Percentiles rank a stretch among this genome's conserved stretches.
Conservation (phyloP, 108 stramenopile species). For the Parmales sp. region DNA sequence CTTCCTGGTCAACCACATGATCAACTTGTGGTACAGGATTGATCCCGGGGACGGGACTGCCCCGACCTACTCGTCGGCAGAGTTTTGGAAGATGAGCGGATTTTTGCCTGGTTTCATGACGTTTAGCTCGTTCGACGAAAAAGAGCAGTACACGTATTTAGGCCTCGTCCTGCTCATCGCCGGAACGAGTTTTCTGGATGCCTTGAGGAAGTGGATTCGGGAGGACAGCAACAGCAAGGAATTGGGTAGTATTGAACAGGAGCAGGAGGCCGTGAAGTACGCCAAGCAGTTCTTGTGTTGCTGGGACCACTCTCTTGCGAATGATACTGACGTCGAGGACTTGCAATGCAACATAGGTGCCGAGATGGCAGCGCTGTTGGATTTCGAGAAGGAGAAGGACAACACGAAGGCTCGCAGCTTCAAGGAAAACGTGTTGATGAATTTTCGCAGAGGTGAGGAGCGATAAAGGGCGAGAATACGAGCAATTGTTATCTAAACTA, state of each 20-base stretch:
- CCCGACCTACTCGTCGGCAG: too few species aligned
- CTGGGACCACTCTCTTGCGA: conserved; percentile 27
- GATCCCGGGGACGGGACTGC: too few species aligned
- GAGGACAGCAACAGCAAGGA: conserved; percentile 33
- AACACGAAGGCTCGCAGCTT: conserved; percentile 14
- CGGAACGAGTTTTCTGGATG: conserved; percentile 13
- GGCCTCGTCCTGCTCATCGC: conserved; percentile 18
- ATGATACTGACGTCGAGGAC: conserved; percentile 24
- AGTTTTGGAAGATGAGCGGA: neutral
- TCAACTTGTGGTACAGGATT: too few species aligned
- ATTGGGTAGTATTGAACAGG: conserved; percentile 18
- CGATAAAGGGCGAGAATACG: too few species aligned
- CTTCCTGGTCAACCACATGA: neutral
- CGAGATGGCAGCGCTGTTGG: conserved; percentile 15
- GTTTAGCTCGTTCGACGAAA: neutral
- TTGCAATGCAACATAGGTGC: conserved; percentile 24
- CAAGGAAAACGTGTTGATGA: conserved; percentile 18
- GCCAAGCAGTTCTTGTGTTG: conserved; percentile 29
- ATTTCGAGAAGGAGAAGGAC: conserved; percentile 13
- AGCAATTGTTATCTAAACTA: too few species aligned
- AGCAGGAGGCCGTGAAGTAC: conserved; percentile 34
- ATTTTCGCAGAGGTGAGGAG: conserved; percentile 14
- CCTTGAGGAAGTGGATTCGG: conserved; percentile 25
- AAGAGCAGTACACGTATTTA: conserved; percentile 16
- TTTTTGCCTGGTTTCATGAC: conserved; percentile 27